A percentile compares a stretch with the other conserved stretches of the same genome.
Evolutionary conservation across 345 rosid species (phyloP).

Genomic region (Acer negundo): DNA sequence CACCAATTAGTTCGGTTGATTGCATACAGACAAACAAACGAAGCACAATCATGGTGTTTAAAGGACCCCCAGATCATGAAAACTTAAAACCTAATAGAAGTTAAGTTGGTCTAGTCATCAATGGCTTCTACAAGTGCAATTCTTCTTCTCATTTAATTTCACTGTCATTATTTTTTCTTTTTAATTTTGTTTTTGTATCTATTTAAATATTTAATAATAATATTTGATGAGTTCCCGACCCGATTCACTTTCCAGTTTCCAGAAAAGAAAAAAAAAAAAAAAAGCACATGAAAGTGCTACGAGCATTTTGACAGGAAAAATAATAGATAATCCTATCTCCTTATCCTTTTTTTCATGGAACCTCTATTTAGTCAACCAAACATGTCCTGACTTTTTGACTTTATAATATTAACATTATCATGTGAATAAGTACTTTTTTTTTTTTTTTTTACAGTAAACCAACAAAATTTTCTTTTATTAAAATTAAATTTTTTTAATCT

Average conservation of each 20-base stretch:
- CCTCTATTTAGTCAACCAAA: slow-evolving; percentile 28
- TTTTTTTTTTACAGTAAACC: too few species aligned
- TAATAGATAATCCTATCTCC: slow-evolving; percentile 19
- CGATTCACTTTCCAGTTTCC: not conserved
- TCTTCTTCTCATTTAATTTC: too few species aligned
- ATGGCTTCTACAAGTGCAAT: too few species aligned
- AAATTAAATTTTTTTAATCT: not conserved
- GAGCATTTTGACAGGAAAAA: slow-evolving; percentile 25
- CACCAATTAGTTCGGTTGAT: too few species aligned
- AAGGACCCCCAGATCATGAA: too few species aligned
- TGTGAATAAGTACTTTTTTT: slow-evolving; percentile 4
- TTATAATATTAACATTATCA: slow-evolving; percentile 6
- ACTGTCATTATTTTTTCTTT: too few species aligned
- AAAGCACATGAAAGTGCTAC: slow-evolving; percentile 26
- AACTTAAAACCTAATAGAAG: too few species aligned
- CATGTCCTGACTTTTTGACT: slow-evolving; percentile 18
- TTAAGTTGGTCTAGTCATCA: too few species aligned
- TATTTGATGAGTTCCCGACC: not conserved
- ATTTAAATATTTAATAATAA: not conserved
- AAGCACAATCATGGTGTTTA: too few species aligned
- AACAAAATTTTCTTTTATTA: not conserved
- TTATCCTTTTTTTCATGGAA: not conserved
- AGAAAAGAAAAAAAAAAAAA: too few species aligned
- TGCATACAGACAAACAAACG: too few species aligned
- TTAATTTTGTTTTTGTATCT: too few species aligned